Base-by-base conservation (phyloP, 352 stramenopile species). In the Thraustotheca clavata region DNA sequence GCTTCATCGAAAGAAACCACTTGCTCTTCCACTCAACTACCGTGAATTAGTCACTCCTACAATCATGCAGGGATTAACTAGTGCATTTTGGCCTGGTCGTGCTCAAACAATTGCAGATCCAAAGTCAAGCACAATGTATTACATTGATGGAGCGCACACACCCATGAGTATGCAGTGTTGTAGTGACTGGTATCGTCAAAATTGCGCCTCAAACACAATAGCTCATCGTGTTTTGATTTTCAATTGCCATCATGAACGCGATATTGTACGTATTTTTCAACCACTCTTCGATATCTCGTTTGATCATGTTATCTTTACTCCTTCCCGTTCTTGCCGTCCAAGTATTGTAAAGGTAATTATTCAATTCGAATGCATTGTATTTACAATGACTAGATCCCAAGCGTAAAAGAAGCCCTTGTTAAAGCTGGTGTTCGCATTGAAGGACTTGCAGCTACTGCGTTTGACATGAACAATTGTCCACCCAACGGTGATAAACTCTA, bases 81-180 rank as follows among this genome's bases (percentile, higher is more conserved):
- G 73, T n/a, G 83, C 76, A 16, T 88, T 87, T 48, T 96, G 84
- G 86, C 86, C 85, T 9, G 88, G 79, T 12, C 75, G 88, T 43
- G 79, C 81, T 39, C 88, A 96, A 48, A 4, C 77, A 18, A 73
- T 87, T 62, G 39, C 71, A 24, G 63, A 85, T 22, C 73, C 85
- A 33, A 24, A 22, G 6, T 66, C 49, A 4, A 57, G 77, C 60
- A 57, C 70, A 31, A 74, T 74, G 60, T 91, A 88, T 60, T 90
- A 86, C 69, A 80, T 97, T 20, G 89, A 97, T 67, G 89, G 89
- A 24, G 89, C 87, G 6, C 89, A 97, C 73, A 97, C 89, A 36
- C 60, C 86, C 40, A 72, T 73, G 32, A 95, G 85, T 59, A 73
- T 97, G 14, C 74, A 80, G 62, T 86, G 76, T 26, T 91, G 77